phyloP scores from a whole-genome alignment of 1,284 basidiomycete genomes.

The Inonotus obliquus region DNA sequence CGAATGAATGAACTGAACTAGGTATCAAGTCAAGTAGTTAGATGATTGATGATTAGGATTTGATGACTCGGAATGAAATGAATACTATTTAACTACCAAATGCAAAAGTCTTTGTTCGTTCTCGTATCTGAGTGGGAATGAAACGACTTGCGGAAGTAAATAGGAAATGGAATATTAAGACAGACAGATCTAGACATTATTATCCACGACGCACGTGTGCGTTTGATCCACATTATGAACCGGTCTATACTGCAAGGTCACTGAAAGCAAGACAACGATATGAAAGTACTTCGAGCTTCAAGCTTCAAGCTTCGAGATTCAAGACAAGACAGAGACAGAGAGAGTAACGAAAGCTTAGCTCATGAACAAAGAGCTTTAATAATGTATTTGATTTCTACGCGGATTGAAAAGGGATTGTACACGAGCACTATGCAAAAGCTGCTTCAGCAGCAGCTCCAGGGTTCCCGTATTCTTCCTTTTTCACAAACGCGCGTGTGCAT shows the following conservation, averaged over 20 bases:
- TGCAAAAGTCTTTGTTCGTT: background rate
- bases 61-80: background rate
- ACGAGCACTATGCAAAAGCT: constrained; percentile 38
- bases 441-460: constrained; percentile 35
- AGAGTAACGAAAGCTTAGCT: background rate
- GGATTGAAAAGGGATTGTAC: constrained; percentile 3
- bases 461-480: constrained; percentile 50
- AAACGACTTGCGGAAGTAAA: background rate
- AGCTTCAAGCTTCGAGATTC: too few relatives aligned
- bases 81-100: background rate
- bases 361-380: background rate
- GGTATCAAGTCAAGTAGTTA: background rate
- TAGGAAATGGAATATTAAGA: too few relatives aligned
- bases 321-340: too few relatives aligned
- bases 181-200: too few relatives aligned
- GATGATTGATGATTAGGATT: background rate
- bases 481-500: constrained; percentile 73
- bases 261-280: background rate
- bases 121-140: background rate
- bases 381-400: constrained; percentile 9
- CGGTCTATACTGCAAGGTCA: background rate
- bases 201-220: too few relatives aligned
- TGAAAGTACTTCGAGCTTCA: background rate
- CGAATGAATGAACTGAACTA: too few relatives aligned
- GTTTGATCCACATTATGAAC: too few relatives aligned